A percentile compares a stretch with the other conserved stretches of the same genome.
These are phyloP conservation scores for Geotrichum candidum DNA, from an alignment of 1,139 yeast genomes.

Conservation along the genomic window DNA sequence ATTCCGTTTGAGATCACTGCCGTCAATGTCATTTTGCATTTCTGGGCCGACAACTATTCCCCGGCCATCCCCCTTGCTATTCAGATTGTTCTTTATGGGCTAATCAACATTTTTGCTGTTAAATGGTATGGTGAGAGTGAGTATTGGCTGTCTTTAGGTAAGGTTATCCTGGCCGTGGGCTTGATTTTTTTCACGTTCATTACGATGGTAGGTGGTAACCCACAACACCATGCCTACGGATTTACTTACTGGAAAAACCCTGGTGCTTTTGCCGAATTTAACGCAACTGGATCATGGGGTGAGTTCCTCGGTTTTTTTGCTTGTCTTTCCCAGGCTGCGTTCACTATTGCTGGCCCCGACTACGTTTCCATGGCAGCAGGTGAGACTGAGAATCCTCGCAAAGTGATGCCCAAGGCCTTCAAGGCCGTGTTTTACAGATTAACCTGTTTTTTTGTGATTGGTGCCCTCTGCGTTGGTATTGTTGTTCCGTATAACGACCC, in stretches of 20 bases:
- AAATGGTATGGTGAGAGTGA: constrained; percentile 70
- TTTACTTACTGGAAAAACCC: constrained; percentile 64
- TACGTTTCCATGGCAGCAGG: constrained; percentile 71
- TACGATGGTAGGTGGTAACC: constrained; percentile 81
- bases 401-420: constrained; percentile 68
- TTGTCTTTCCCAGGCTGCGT: constrained; percentile 58
- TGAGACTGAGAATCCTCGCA: constrained; percentile 71
- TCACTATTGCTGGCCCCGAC: constrained; percentile 80
- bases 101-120: constrained; percentile 68
- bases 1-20: constrained; percentile 81
- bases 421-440: constrained; percentile 51
- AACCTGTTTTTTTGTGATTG: constrained; percentile 61
- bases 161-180: constrained; percentile 65
- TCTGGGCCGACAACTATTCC: constrained; percentile 54
- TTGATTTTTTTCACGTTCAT: constrained; percentile 65
- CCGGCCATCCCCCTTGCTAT: constrained; percentile 40
- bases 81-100: constrained; percentile 55
- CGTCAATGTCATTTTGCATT: constrained; percentile 70
- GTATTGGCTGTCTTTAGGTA: constrained; percentile 73
- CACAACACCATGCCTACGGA: constrained; percentile 55
- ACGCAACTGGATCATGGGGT: constrained; percentile 53
- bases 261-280: constrained; percentile 51
- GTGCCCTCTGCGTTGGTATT: constrained; percentile 55
- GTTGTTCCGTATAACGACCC: constrained; percentile 52
- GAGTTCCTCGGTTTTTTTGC: constrained; percentile 66